A percentile compares a stretch with the other conserved stretches of the same genome.
These are phyloP conservation scores for Tremella yokohamensis DNA, from an alignment of 768 basidiomycete genomes.

Conservation along the genomic window DNA sequence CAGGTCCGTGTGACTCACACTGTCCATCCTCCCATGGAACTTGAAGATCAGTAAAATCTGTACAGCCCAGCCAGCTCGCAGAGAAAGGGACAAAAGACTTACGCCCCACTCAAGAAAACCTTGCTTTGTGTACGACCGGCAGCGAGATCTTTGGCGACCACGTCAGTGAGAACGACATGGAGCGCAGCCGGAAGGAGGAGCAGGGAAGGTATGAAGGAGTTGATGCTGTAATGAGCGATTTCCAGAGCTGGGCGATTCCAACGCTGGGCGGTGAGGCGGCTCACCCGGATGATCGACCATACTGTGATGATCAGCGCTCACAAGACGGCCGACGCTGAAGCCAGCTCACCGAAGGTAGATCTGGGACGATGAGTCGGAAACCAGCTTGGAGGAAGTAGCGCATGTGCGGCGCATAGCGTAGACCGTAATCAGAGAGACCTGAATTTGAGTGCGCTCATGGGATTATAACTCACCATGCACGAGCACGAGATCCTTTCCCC, in stretches of 20 bases:
- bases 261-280: not conserved
- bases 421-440: conserved; percentile 47
- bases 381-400: conserved; percentile 48
- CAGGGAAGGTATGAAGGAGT: conserved; percentile 46
- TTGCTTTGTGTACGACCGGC: conserved; percentile 43
- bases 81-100: conserved; percentile 10
- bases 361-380: conserved; percentile 51
- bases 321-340: too few relatives aligned
- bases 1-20: conserved; percentile 33
- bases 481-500: conserved; percentile 47
- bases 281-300: conserved; percentile 50
- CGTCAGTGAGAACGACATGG: conserved; percentile 48
- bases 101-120: conserved; percentile 50
- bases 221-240: conserved; percentile 27
- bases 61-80: not conserved
- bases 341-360: conserved; percentile 51
- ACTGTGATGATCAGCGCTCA: conserved; percentile 23
- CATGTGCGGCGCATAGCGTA: conserved; percentile 49
- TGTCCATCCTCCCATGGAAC: conserved; percentile 51
- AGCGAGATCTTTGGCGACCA: conserved; percentile 39
- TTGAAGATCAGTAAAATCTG: conserved; percentile 18
- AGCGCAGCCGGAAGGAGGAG: conserved; percentile 45
- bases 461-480: conserved; percentile 48
- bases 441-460: not conserved
- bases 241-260: not conserved